A percentile compares a stretch with the other conserved stretches of the same genome.
Evolutionary conservation across 495 filamentous ascomycete genomes (phyloP).

Genomic region (Penicillium desertorum): DNA sequence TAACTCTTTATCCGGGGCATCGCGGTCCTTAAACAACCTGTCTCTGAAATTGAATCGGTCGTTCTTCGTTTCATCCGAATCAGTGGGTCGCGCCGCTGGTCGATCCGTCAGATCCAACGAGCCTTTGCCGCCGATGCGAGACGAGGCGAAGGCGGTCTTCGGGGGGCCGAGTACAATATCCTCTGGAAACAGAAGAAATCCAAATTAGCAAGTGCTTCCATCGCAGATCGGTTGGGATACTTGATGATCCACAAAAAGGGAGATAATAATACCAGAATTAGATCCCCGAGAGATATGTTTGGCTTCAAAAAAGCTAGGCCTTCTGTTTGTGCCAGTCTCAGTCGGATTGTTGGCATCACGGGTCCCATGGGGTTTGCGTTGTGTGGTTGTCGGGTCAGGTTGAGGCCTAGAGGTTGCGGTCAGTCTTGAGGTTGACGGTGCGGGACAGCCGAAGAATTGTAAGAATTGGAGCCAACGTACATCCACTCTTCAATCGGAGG

Average conservation of each 20-base stretch:
- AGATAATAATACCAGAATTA: constrained; percentile 49
- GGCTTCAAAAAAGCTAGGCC: constrained; percentile 59
- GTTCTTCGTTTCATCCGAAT: constrained; percentile 51
- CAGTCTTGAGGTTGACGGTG: constrained; percentile 29
- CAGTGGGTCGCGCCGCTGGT: constrained; percentile 43
- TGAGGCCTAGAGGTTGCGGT: constrained; percentile 36
- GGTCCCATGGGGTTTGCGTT: constrained; percentile 47
- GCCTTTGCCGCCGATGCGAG: constrained; percentile 55
- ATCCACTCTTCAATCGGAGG: constrained; percentile 97
- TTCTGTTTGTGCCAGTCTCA: constrained; percentile 48
- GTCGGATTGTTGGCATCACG: constrained; percentile 45
- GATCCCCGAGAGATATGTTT: constrained; percentile 63
- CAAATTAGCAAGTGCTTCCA: constrained; percentile 21
- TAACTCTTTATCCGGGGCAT: constrained; percentile 45
- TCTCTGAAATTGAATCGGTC: constrained; percentile 64
- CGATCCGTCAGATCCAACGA: constrained; percentile 52
- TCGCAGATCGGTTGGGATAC: constrained; percentile 9
- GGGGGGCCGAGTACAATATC: constrained; percentile 89
- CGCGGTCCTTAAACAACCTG: constrained; percentile 49
- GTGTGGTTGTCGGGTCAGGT: constrained; percentile 43
- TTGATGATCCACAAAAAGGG: constrained; percentile 1
- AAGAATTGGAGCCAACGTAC: constrained; percentile 32
- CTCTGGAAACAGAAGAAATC: constrained; percentile 47
- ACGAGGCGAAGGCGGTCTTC: constrained; percentile 82
- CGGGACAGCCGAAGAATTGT: constrained; percentile 10